A percentile compares a stretch with the other conserved stretches of the same genome.
Evolutionary conservation across 805 yeast species (phyloP).

Genomic region (Sugiyamaella boreocaroliniensis): DNA sequence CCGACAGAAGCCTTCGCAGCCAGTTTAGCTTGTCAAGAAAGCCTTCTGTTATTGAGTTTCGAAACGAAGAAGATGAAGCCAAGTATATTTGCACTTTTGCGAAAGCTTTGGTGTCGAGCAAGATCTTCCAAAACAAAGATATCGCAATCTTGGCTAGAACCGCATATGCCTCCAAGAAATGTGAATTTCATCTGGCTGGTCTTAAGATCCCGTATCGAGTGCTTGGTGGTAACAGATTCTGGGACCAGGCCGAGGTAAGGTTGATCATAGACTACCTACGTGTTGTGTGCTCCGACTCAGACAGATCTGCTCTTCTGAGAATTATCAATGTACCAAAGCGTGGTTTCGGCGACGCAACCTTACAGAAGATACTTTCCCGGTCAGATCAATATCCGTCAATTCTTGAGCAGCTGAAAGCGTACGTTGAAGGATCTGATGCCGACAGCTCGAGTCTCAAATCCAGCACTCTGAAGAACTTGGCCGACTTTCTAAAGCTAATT

Average conservation of each 20-base stretch:
- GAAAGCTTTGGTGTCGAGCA: conserved; percentile 39
- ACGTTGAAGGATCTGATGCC: neutral
- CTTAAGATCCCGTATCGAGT: conserved; percentile 57
- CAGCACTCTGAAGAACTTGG: neutral
- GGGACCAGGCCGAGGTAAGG: conserved; percentile 68
- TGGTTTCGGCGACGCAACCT: conserved; percentile 58
- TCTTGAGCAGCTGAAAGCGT: conserved; percentile 6
- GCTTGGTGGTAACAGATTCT: conserved; percentile 68
- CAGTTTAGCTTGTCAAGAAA: neutral
- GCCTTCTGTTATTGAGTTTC: conserved; percentile 34
- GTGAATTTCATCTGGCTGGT: conserved; percentile 58
- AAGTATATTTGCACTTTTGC: conserved; percentile 52
- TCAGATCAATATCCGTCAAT: neutral
- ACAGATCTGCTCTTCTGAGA: conserved; percentile 52
- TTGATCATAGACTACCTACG: conserved; percentile 59
- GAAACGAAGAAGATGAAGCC: conserved; percentile 49
- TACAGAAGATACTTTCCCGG: conserved; percentile 30
- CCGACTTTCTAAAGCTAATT: conserved; percentile 6
- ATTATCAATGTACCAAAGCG: conserved; percentile 54
- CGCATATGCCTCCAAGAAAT: conserved; percentile 49
- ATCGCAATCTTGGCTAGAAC: conserved; percentile 68
- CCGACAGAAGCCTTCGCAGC: conserved; percentile 7
- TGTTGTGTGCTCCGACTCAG: conserved; percentile 51
- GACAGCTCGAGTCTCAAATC: neutral
- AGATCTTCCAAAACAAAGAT: conserved; percentile 47